Evolutionary conservation across 2,329 filamentous ascomycete species (phyloP).

Genomic region (Ophiocordyceps australis): DNA sequence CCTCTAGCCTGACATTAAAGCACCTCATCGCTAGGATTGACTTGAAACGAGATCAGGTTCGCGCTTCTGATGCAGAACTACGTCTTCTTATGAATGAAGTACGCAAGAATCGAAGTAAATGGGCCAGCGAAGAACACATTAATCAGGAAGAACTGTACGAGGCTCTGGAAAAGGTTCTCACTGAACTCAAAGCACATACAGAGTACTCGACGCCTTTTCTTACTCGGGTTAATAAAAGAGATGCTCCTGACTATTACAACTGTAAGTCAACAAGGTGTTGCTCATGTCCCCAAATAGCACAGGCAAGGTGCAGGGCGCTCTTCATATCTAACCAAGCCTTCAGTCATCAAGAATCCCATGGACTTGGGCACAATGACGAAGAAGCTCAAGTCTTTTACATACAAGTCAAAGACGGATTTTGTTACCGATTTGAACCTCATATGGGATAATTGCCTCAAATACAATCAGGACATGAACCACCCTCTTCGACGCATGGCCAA

Average conservation of each 20-base stretch:
- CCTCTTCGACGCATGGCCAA: conserved; percentile 83
- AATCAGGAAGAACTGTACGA: conserved; percentile 97
- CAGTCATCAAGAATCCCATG: conserved; percentile 93
- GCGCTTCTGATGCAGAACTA: conserved; percentile 82
- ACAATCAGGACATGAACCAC: conserved; percentile 80
- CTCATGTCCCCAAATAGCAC: too few relatives aligned
- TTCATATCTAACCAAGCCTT: conserved; percentile 7
- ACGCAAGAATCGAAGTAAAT: conserved; percentile 93
- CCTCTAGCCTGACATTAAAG: conserved; percentile 89
- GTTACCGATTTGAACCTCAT: conserved; percentile 87
- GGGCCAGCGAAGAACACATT: conserved; percentile 94
- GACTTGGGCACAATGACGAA: conserved; percentile 97
- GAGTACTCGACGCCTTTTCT: conserved; percentile 96
- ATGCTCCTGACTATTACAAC: conserved; percentile 88
- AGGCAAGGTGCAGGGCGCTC: too few relatives aligned
- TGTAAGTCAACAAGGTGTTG: too few relatives aligned
- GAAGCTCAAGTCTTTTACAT: conserved; percentile 67
- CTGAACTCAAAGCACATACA: conserved; percentile 90
- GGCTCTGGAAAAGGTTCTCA: conserved; percentile 88
- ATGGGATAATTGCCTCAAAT: conserved; percentile 92
- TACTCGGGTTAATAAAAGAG: conserved; percentile 86
- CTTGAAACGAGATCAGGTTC: conserved; percentile 74
- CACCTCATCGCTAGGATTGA: conserved; percentile 94
- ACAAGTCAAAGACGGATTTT: conserved; percentile 87
- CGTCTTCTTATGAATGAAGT: conserved; percentile 92